Evolutionary conservation across 176 grass and related monocot species (phyloP), one percentile per base, ranked within the genome.

Genomic region (Aegilops bicornis): DNA sequence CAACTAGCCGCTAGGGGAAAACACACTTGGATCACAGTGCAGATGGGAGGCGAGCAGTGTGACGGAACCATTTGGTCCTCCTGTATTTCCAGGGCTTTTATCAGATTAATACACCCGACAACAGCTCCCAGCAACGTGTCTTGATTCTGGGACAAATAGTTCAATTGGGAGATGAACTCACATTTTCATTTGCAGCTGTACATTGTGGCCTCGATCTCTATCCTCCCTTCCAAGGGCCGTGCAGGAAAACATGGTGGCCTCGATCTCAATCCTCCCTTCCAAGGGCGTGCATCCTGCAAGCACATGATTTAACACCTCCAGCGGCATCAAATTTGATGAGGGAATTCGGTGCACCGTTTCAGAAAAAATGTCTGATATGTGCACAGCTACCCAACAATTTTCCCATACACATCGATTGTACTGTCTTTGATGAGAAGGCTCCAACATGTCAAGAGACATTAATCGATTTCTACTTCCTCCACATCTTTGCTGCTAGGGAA

Each of bases 401-500:
- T 36, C 37, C 20, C n/a, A 39, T n/a, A 6, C 2, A 29, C 61
- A 70, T 50, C 17, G 32, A 33, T 61, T 25, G 16, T 27, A 60
- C 69, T 62, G 2, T 83, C 69, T 14, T 50, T 20, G 40, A 29
- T n/a, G 8, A 6, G 32, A 25, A 79, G 39, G 40, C 77, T 68
- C 30, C 73, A 65, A 80, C 61, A 76, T 36, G 82, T 13, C n/a
- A 78, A 83, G 16, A 3, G 13, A 39, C 52, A 64, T 90, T 66
- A 96, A 75, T 92, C 90, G 68, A 97, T 82, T 78, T 94, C 90
- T 60, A 83, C 94, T 83, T 98, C 88, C 75, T 95, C 91, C 2
- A 69, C 77, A 29, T 85, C 92, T 84, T 94, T 94, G 40, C 54
- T 37, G 31, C 35, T 60, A 1, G 88, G 91, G 32, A 56, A 10